Conservation (phyloP, 805 yeast genomes). For the Metschnikowia corniflorae region DNA sequence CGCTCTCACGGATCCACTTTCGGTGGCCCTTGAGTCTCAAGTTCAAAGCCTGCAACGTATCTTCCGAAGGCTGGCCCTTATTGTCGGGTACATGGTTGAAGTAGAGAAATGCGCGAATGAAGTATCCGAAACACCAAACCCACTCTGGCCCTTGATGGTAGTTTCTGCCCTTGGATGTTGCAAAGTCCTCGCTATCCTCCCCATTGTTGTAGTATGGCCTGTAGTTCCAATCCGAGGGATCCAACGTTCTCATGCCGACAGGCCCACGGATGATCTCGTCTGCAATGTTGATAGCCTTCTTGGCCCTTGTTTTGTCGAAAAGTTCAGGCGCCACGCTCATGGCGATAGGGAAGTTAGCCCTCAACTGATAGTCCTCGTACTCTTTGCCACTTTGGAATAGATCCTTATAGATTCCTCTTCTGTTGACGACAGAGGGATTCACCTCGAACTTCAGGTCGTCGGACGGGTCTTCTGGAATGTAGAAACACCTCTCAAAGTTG, state of each 20-base stretch:
- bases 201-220: conserved; percentile 84
- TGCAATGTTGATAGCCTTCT: conserved; percentile 64
- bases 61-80: conserved; percentile 44
- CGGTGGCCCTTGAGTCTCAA: conserved; percentile 61
- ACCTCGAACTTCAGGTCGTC: conserved; percentile 63
- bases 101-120: conserved; percentile 68
- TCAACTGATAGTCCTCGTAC: conserved; percentile 88
- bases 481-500: conserved; percentile 77
- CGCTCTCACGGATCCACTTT: conserved; percentile 66
- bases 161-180: conserved; percentile 92
- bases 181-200: conserved; percentile 79
- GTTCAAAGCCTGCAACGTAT: conserved; percentile 56
- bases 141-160: conserved; percentile 99
- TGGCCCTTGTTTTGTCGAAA: conserved; percentile 60
- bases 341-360: conserved; percentile 92
- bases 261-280: conserved; percentile 81
- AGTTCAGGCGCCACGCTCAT: conserved; percentile 94
- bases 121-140: conserved; percentile 91
- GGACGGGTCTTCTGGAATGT: conserved; percentile 60
- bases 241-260: conserved; percentile 85
- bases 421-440: conserved; percentile 63
- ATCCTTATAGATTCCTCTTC: conserved; percentile 95
- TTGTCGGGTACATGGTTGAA: conserved; percentile 45
- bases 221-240: conserved; percentile 89
- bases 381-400: conserved; percentile 76